These are phyloP conservation scores for Tubosaeta sp. DNA, from an alignment of 768 basidiomycete genomes.

Conservation along the genomic window DNA sequence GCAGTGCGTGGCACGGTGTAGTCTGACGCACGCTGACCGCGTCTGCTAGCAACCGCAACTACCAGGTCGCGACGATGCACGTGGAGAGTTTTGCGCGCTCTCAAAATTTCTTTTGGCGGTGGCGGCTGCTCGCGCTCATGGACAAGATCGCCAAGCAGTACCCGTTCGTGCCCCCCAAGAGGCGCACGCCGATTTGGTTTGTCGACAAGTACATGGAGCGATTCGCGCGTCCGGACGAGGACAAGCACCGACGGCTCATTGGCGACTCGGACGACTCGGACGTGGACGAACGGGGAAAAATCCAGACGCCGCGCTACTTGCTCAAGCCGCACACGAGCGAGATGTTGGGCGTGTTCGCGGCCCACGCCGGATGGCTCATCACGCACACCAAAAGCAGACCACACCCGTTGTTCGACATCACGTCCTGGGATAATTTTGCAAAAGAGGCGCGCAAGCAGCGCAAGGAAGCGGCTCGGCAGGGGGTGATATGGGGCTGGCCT, in stretches of 20 bases:
- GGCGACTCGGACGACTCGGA: constrained; percentile 31
- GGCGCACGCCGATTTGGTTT: constrained; percentile 49
- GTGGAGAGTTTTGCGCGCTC: constrained; percentile 38
- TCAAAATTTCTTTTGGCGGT: constrained; percentile 49
- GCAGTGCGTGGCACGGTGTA: constrained; percentile 17
- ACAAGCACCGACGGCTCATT: constrained; percentile 33
- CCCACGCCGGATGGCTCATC: constrained; percentile 57
- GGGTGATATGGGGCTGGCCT: constrained; percentile 21
- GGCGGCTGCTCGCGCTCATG: constrained; percentile 46
- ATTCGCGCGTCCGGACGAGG: constrained; percentile 25
- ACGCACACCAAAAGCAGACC: constrained; percentile 38
- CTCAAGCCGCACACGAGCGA: constrained; percentile 50
- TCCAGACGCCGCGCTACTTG: constrained; percentile 36
- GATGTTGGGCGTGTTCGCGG: constrained; percentile 47
- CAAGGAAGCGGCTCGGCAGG: constrained; percentile 26
- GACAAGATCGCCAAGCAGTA: constrained; percentile 39
- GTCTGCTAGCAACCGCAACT: constrained; percentile 37
- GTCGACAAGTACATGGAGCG: constrained; percentile 38
- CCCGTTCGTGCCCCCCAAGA: constrained; percentile 27
- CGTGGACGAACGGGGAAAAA: constrained; percentile 26
- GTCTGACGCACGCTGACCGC: constrained; percentile 2
- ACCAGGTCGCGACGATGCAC: constrained; percentile 45
- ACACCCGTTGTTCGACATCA: constrained; percentile 37
- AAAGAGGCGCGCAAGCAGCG: constrained; percentile 28
- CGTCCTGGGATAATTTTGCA: constrained; percentile 48